phyloP scores from a whole-genome alignment of 495 filamentous ascomycete genomes.

The Podospora pseudopauciseta region DNA sequence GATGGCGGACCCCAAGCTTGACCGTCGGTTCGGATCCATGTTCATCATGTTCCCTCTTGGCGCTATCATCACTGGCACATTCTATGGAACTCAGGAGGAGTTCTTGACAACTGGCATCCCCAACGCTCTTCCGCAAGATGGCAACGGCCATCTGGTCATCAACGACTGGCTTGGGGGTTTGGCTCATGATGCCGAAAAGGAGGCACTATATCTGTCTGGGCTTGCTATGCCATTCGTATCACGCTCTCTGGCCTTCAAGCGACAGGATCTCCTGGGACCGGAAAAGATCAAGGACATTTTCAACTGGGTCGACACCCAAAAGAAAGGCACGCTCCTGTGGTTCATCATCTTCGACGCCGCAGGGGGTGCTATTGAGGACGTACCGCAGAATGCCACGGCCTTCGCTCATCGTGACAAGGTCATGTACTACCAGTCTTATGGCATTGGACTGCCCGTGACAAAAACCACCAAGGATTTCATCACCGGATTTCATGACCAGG shows the following conservation, averaged over 20 bases:
- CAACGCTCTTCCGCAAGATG: slow-evolving; percentile 38
- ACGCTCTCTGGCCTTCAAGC: slow-evolving; percentile 51
- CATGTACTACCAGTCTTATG: slow-evolving; percentile 58
- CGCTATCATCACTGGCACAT: slow-evolving; percentile 48
- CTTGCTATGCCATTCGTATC: slow-evolving; percentile 50
- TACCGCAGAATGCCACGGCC: slow-evolving; percentile 46
- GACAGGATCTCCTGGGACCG: slow-evolving; percentile 42
- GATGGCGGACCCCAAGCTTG: slow-evolving; percentile 49
- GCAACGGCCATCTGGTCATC: slow-evolving; percentile 37
- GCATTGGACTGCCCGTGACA: slow-evolving; percentile 46
- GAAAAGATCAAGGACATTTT: slow-evolving; percentile 44
- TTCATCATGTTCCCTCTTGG: slow-evolving; percentile 51
- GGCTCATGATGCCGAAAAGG: slow-evolving; percentile 48
- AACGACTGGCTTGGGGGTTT: slow-evolving; percentile 56
- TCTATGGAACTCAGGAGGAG: slow-evolving; percentile 52
- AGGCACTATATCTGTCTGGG: slow-evolving; percentile 42
- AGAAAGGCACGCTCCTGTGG: slow-evolving; percentile 52
- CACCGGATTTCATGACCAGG: slow-evolving; percentile 43
- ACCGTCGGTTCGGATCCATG: slow-evolving; percentile 50
- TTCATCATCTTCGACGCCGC: slow-evolving; percentile 54
- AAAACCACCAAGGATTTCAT: slow-evolving; percentile 45
- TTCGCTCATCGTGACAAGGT: slow-evolving; percentile 58
- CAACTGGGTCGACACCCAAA: slow-evolving; percentile 45
- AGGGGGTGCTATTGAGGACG: slow-evolving; percentile 51
- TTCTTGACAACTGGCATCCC: slow-evolving; percentile 47